Evolutionary conservation across 768 basidiomycete species (phyloP).

Genomic region (Mycena belliarum): DNA sequence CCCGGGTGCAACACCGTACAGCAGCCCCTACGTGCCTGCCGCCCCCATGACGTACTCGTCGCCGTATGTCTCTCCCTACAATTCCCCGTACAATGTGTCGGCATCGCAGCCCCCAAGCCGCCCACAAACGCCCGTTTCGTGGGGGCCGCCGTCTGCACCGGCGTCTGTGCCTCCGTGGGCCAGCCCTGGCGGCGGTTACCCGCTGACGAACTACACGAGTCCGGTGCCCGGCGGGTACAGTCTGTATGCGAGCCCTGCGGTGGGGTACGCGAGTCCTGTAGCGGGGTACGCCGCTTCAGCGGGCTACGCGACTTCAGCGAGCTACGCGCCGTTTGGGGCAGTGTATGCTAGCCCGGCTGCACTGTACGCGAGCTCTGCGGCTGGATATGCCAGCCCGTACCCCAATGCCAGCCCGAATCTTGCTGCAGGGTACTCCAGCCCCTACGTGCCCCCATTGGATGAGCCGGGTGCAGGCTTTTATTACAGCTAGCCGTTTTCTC

Average conservation of each 20-base stretch:
- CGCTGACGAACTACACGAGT: slow-evolving; percentile 2
- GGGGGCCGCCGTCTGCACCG: background rate
- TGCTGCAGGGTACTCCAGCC: slow-evolving; percentile 9
- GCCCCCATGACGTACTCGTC: background rate
- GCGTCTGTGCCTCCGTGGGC: background rate
- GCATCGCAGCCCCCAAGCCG: slow-evolving; percentile 10
- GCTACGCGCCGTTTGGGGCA: too few species aligned
- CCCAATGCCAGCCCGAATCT: too few species aligned
- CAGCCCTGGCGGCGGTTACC: slow-evolving; percentile 3
- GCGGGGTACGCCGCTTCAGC: background rate
- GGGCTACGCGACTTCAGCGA: background rate
- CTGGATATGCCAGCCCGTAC: too few species aligned
- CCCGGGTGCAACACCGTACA: slow-evolving; percentile 6
- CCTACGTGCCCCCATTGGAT: slow-evolving; percentile 7
- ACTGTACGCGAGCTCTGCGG: too few species aligned
- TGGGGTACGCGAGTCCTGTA: background rate
- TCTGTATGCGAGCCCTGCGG: background rate
- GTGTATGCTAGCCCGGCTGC: too few species aligned
- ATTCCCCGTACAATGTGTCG: slow-evolving; percentile 1
- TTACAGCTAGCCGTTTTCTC: background rate
- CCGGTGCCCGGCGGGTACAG: background rate
- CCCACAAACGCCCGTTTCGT: slow-evolving; percentile 7
- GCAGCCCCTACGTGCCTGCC: background rate
- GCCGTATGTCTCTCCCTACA: slow-evolving; percentile 15
- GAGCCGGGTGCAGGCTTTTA: background rate